These are phyloP conservation scores for Phytophthora pisi DNA, from an alignment of 352 stramenopile genomes.

Conservation along the genomic window DNA sequence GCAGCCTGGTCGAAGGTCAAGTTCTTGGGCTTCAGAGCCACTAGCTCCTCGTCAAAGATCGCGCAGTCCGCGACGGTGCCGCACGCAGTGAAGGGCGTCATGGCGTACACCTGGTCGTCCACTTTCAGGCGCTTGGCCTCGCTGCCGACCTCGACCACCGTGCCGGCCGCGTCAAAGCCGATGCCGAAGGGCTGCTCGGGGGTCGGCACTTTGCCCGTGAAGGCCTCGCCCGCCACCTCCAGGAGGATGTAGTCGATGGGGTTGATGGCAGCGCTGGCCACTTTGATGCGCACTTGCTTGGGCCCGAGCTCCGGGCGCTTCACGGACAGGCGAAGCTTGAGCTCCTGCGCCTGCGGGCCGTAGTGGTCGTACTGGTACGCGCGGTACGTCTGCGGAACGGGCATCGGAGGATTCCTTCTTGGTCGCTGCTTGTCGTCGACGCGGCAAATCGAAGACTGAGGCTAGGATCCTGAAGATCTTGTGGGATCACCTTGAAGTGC, in stretches of 20 bases:
- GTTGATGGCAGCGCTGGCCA: constrained; percentile 38
- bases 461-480: neutral
- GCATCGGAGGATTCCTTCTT: constrained; percentile 14
- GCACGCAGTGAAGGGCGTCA: constrained; percentile 16
- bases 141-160: constrained; percentile 30
- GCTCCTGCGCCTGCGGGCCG: constrained; percentile 22
- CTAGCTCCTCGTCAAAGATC: constrained; percentile 31
- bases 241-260: constrained; percentile 36
- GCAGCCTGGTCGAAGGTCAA: constrained; percentile 50
- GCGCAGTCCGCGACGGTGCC: constrained; percentile 48
- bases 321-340: constrained; percentile 34
- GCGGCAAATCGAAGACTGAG: constrained; percentile 25
- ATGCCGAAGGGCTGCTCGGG: constrained; percentile 24
- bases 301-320: constrained; percentile 15
- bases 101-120: constrained; percentile 38
- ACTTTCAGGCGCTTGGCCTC: constrained; percentile 21
- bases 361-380: constrained; percentile 43
- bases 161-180: constrained; percentile 33
- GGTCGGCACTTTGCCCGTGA: constrained; percentile 23
- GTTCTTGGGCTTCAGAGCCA: constrained; percentile 51
- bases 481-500: constrained; percentile 21
- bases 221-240: constrained; percentile 19
- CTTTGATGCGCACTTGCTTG: constrained; percentile 44
- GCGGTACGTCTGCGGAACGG: constrained; percentile 33
- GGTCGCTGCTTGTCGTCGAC: neutral